Base-by-base conservation (phyloP, 345 rosid genomes). In the Lagerstroemia speciosa region DNA sequence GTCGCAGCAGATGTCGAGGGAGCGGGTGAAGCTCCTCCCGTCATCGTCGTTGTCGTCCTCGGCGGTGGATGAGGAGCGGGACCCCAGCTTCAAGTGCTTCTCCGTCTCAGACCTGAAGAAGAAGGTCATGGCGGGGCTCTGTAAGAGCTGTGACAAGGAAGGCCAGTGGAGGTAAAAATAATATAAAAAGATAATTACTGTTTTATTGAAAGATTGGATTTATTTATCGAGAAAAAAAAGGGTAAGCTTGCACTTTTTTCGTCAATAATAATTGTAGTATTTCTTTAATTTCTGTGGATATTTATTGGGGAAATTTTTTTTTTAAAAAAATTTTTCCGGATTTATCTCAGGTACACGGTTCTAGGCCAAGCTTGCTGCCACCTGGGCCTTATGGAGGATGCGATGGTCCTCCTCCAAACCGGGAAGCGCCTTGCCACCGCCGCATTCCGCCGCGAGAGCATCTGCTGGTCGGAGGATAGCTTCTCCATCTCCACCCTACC, bases 301-400 rank as follows among this genome's bases (percentile, higher is more conserved):
- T n/a, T n/a, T n/a, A n/a, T n/a, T n/a, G n/a, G n/a, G n/a, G n/a
- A 41, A 41, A 41, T 41, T 41, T 41, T 41, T 2, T 41, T 3
- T 6, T 3, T 41, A 9, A 8, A 0, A 14, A 14, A 41, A 41
- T 41, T n/a, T n/a, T n/a, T n/a, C n/a, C n/a, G n/a, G n/a, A n/a
- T n/a, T n/a, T n/a, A n/a, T n/a, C n/a, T n/a, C 79, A 94, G 99
- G 84, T 94, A 88, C 73, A 69, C 78, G 76, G 88, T 91, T 45
- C 71, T 94, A 52, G 99, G 99, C 29, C 95, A 91, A 81, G 99
- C 97, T 7, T 94, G 99, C 68, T 83, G 90, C 78, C 91, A 91
- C 68, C 79, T 94, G 1, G 99, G 99, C 45, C 80, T 94, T 7
- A 88, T 94, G 97, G 99, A 94, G 81, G 99, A 94, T 75, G 97